These are phyloP conservation scores for Teratosphaeria viscida DNA, from an alignment of 2,329 filamentous ascomycete species.

Conservation along the genomic window DNA sequence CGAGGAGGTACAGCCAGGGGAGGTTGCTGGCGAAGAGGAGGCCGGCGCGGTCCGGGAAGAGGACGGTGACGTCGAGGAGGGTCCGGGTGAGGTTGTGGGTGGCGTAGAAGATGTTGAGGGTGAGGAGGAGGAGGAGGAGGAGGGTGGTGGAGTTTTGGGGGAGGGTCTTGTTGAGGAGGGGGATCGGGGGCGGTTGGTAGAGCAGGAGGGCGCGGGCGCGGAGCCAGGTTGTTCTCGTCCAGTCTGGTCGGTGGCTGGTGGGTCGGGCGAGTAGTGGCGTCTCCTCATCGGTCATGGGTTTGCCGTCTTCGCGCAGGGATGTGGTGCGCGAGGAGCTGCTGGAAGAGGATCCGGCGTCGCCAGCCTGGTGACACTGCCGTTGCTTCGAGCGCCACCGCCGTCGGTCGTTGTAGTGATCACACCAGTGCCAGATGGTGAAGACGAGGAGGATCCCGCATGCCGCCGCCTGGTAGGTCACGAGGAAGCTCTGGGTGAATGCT, in stretches of 20 bases:
- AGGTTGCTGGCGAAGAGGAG: constrained; percentile 43
- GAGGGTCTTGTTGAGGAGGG: constrained; percentile 46
- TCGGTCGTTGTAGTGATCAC: constrained; percentile 15
- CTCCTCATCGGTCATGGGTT: neutral
- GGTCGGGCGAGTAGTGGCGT: neutral
- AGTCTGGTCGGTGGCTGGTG: constrained; percentile 21
- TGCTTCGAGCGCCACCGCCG: constrained; percentile 1
- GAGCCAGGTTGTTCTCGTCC: constrained; percentile 2
- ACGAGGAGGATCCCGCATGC: constrained; percentile 27
- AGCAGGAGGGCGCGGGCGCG: constrained; percentile 29
- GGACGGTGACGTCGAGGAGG: constrained; percentile 40
- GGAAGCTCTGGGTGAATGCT: constrained; percentile 26
- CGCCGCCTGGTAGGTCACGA: constrained; percentile 31
- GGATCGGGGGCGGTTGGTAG: constrained; percentile 49
- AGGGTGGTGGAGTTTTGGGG: constrained; percentile 49
- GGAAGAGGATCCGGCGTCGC: constrained; percentile 9
- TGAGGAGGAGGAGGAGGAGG: constrained; percentile 41
- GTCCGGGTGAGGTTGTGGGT: constrained; percentile 35
- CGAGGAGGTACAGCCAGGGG: constrained; percentile 50
- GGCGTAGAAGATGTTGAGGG: constrained; percentile 48
- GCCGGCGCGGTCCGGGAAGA: constrained; percentile 49
- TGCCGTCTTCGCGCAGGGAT: neutral
- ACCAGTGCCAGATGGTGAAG: constrained; percentile 30
- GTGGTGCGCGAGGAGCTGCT: constrained; percentile 8
- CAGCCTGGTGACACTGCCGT: neutral